Base-by-base conservation (phyloP, 768 basidiomycete genomes). In the Lactarius vividus region DNA sequence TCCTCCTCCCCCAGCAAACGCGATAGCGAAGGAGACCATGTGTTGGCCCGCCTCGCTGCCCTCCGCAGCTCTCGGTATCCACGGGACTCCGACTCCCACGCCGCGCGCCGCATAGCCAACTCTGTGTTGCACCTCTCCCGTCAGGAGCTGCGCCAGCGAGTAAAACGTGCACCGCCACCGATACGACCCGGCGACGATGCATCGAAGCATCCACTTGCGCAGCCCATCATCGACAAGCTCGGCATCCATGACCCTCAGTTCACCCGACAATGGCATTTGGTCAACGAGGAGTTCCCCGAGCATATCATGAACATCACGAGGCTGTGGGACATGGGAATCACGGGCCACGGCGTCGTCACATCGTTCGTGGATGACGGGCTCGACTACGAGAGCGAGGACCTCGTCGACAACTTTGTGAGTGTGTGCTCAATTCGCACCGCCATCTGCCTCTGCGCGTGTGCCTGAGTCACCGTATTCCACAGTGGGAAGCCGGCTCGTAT, bases 321-420 rank as follows among this genome's bases (percentile, higher is more conserved):
- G 13, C 80, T 97, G 0, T 99, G 97, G 97, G 91, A 90, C 35
- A 84, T 89, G 78, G 96, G 94, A 3, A 82, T 95, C 69, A 94
- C 89, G 0, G 97, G 97, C 1, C 81, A 86, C 71, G 96, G 93
- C 8, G 80, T 98, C 33, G 88, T 92, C 49, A 84, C 92, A 4
- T 93, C 94, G 11, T 80, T 99, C 54, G 88, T 99, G 28, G 97
- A 99, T 74, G 97, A 99, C 74, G 97, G 97, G 1, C 76, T 99
- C 69, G 97, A 98, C 75, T 92, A 94, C 76, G 84, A 85, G 56
- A 91, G 88, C 71, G 85, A 87, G 58, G 97, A 99, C 76, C 81
- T 99, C 52, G 85, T 86, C 35, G 88, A 81, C 42, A 99, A 98
- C 77, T 99, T 98, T 76, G 97, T 98, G 74, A 72, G 94, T 83